phyloP scores from a whole-genome alignment of 106 monocot species.

The Dendrobium officinale region DNA sequence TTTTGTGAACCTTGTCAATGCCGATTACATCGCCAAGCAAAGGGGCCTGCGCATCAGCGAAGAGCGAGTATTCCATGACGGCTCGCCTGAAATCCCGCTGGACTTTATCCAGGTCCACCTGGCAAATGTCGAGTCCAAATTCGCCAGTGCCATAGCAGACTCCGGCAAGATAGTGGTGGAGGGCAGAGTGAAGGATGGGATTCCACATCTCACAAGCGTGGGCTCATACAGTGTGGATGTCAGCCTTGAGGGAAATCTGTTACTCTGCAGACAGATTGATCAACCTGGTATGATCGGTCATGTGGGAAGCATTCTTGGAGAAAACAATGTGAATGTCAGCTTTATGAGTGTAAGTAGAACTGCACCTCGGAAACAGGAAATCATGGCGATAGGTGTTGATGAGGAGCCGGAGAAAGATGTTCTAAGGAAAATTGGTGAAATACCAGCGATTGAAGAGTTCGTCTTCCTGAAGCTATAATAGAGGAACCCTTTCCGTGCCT shows the following conservation, averaged over 20 bases:
- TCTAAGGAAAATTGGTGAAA: slow-evolving; percentile 38
- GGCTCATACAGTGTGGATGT: too few species aligned
- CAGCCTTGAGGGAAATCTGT: too few species aligned
- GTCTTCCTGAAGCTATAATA: slow-evolving; percentile 50
- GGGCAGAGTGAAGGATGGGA: too few species aligned
- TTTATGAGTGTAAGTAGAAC: slow-evolving; percentile 75
- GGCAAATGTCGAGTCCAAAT: too few species aligned
- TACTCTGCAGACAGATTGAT: too few species aligned
- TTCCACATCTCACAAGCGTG: too few species aligned
- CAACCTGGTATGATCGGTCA: too few species aligned
- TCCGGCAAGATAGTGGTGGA: too few species aligned
- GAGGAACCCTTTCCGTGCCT: too few species aligned
- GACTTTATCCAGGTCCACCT: slow-evolving; percentile 71
- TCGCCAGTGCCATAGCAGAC: too few species aligned
- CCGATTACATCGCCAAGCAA: slow-evolving; percentile 74
- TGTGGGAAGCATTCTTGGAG: too few species aligned
- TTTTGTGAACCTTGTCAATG: slow-evolving; percentile 78
- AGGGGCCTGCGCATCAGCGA: slow-evolving; percentile 72
- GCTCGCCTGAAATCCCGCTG: slow-evolving; percentile 47
- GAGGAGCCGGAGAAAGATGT: slow-evolving; percentile 51
- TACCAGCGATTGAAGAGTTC: slow-evolving; percentile 45
- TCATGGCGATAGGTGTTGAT: slow-evolving; percentile 67
- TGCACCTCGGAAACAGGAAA: slow-evolving; percentile 27
- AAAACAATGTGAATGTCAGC: slow-evolving; percentile 47
- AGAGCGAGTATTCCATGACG: slow-evolving; percentile 48